Conservation (phyloP, 441 rosid species). For the Mallotus japonicus region DNA sequence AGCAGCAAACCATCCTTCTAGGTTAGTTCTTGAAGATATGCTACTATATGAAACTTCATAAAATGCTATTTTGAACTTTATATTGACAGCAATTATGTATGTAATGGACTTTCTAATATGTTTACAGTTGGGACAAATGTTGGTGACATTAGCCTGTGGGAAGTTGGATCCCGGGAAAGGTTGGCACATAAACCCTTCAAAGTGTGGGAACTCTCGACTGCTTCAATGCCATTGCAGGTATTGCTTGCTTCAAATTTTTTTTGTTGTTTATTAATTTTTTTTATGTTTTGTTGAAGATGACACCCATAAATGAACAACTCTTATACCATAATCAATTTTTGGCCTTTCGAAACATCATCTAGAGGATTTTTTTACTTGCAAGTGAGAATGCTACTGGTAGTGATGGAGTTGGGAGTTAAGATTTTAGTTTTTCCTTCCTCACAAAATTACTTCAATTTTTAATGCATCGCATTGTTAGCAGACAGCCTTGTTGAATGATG, state of each 20-base stretch:
- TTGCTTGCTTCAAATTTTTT: neutral
- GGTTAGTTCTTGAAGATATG: slow-evolving; percentile 37
- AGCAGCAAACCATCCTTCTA: slow-evolving; percentile 70
- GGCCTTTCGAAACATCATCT: slow-evolving; percentile 4
- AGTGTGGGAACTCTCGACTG: slow-evolving; percentile 63
- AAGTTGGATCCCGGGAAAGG: slow-evolving; percentile 65
- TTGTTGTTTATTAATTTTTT: neutral
- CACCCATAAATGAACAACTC: neutral
- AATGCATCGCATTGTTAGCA: slow-evolving; percentile 16
- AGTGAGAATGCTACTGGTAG: neutral
- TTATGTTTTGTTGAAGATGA: slow-evolving; percentile 9
- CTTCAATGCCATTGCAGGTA: slow-evolving; percentile 66
- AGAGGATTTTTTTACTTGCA: slow-evolving; percentile 1
- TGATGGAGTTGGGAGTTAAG: neutral
- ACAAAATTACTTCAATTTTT: neutral
- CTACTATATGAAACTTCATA: neutral
- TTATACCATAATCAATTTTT: neutral
- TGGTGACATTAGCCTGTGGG: slow-evolving; percentile 81
- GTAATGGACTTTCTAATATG: slow-evolving; percentile 2
- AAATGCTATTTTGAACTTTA: neutral
- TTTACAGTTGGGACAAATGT: slow-evolving; percentile 67
- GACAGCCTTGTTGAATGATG: slow-evolving; percentile 41
- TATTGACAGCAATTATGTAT: neutral
- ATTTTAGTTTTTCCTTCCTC: slow-evolving; percentile 3
- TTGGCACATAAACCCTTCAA: slow-evolving; percentile 59